These are phyloP conservation scores for Farysia itapuensis DNA, from an alignment of 1,284 basidiomycete genomes.

Conservation along the genomic window DNA sequence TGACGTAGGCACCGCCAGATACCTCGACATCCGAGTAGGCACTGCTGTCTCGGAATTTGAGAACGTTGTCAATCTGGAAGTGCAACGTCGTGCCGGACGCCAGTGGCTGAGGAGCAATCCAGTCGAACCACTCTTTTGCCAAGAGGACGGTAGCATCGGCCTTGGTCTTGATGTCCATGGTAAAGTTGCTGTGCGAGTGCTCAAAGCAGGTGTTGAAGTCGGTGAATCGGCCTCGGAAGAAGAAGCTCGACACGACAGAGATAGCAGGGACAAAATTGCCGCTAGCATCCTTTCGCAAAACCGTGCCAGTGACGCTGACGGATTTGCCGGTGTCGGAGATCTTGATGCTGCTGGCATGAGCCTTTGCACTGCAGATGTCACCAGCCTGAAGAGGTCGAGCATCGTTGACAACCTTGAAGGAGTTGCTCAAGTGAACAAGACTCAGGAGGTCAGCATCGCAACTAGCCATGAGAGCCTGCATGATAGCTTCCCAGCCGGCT, in stretches of 20 bases:
- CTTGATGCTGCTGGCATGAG: conserved; percentile 82
- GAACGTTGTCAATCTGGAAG: conserved; percentile 83
- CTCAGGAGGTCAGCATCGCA: conserved; percentile 69
- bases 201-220: conserved; percentile 97
- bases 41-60: conserved; percentile 86
- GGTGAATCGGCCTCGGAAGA: conserved; percentile 89
- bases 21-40: conserved; percentile 81
- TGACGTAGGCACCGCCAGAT: conserved; percentile 65
- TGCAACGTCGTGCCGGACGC: conserved; percentile 78
- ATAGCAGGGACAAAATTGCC: conserved; percentile 86
- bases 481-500: conserved; percentile 73
- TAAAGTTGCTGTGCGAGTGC: conserved; percentile 77
- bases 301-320: conserved; percentile 45
- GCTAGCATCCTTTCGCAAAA: conserved; percentile 44
- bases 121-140: conserved; percentile 97
- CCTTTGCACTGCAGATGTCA: conserved; percentile 86
- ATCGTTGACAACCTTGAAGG: conserved; percentile 83
- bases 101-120: conserved; percentile 75
- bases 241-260: conserved; percentile 90
- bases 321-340: conserved; percentile 87
- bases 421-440: conserved; percentile 94
- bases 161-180: conserved; percentile 74
- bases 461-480: conserved; percentile 54
- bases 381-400: conserved; percentile 77
- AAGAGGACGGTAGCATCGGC: conserved; percentile 85